These are phyloP conservation scores for Blastobotrys persicus DNA, from an alignment of 1,139 yeast species.

Conservation along the genomic window DNA sequence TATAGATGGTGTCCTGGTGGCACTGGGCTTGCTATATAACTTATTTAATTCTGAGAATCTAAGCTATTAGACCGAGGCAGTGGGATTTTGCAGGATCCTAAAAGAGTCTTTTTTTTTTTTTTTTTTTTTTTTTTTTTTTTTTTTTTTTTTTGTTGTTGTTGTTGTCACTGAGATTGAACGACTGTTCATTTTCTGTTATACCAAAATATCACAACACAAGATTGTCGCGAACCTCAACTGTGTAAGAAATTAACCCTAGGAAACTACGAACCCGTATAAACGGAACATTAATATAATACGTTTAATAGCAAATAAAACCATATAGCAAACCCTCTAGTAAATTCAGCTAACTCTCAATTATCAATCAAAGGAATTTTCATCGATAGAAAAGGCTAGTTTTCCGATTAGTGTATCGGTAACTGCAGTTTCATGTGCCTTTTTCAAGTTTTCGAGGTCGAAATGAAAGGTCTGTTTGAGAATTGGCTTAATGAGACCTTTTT, in stretches of 20 bases:
- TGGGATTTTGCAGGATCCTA: too few species aligned
- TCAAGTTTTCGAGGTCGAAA: neutral
- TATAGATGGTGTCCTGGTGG: conserved; percentile 34
- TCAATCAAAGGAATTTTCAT: neutral
- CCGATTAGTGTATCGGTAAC: neutral
- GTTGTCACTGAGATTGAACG: conserved; percentile 1
- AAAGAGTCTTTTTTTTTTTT: neutral
- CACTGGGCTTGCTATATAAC: conserved; percentile 28
- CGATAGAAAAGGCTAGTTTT: neutral
- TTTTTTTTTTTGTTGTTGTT: neutral
- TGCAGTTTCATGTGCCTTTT: neutral
- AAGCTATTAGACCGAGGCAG: too few species aligned
- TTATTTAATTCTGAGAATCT: neutral
- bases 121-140: neutral
- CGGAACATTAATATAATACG: neutral
- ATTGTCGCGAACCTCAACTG: too few species aligned
- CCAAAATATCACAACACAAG: too few species aligned
- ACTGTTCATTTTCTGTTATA: too few species aligned
- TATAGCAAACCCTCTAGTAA: too few species aligned
- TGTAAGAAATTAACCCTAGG: neutral
- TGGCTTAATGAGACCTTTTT: neutral
- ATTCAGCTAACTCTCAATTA: too few species aligned
- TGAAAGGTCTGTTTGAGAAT: neutral
- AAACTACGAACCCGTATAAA: neutral
- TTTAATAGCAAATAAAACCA: too few species aligned